Evolutionary conservation across 2,329 filamentous ascomycete species (phyloP).

Genomic region (Seiridium unicorne): DNA sequence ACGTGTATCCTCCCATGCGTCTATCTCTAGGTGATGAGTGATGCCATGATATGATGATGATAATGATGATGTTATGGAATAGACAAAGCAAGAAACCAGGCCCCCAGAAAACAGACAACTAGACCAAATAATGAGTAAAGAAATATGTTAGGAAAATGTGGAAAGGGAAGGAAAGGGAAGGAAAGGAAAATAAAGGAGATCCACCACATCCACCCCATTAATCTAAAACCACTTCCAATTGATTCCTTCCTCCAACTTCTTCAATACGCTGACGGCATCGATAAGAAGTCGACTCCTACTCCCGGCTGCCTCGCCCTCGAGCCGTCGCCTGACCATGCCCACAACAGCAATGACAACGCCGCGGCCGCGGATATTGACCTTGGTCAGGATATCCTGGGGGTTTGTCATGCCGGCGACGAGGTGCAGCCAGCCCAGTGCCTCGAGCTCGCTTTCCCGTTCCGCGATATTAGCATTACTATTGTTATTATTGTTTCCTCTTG

Average conservation of each 20-base stretch:
- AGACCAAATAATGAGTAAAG: background rate
- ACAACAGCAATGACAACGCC: slow-evolving; percentile 45
- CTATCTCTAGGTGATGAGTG: slow-evolving; percentile 2
- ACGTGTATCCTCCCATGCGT: slow-evolving; percentile 8
- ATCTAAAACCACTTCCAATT: slow-evolving; percentile 40
- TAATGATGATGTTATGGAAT: background rate
- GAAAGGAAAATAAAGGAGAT: background rate
- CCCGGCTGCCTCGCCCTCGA: slow-evolving; percentile 48
- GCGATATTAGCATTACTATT: slow-evolving; percentile 12
- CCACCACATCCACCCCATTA: background rate
- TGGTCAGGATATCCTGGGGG: slow-evolving; percentile 35
- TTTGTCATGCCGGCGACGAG: slow-evolving; percentile 38
- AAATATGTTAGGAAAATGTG: background rate
- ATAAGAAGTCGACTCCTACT: slow-evolving; percentile 48
- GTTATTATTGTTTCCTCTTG: background rate
- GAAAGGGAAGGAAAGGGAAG: background rate
- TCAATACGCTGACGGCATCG: slow-evolving; percentile 52
- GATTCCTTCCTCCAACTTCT: slow-evolving; percentile 45
- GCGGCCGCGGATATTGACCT: slow-evolving; percentile 24
- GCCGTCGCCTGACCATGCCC: slow-evolving; percentile 42
- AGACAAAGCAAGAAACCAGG: background rate
- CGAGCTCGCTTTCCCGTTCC: slow-evolving; percentile 34
- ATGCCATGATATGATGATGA: background rate
- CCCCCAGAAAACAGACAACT: background rate
- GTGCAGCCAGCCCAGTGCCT: slow-evolving; percentile 30